Conservation (phyloP, 441 rosid genomes). For the Brassica hybrid region DNA sequence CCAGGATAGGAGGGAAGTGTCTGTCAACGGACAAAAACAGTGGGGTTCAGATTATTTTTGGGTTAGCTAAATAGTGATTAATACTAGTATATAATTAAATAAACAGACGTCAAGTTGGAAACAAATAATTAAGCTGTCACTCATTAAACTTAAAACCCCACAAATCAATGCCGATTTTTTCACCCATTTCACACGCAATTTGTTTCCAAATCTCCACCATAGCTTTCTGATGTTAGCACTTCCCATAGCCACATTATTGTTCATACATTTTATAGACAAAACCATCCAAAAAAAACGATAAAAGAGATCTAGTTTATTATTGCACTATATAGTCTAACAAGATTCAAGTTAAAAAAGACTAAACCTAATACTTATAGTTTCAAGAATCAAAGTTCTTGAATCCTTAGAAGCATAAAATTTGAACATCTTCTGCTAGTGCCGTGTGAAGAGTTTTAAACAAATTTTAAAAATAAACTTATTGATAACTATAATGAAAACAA, state of each 20-base stretch:
- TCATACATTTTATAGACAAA: too few relatives aligned
- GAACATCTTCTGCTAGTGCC: too few relatives aligned
- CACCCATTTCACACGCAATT: slow-evolving; percentile 37
- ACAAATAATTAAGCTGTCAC: slow-evolving; percentile 37
- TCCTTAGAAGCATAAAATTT: slow-evolving; percentile 5
- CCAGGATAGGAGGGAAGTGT: slow-evolving; percentile 43
- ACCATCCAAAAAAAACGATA: neutral
- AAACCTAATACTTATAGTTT: neutral
- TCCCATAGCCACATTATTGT: slow-evolving; percentile 10
- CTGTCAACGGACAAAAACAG: slow-evolving; percentile 35
- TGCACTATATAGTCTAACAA: neutral
- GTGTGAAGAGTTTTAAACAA: too few relatives aligned
- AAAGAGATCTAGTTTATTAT: neutral
- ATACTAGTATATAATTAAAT: slow-evolving; percentile 12
- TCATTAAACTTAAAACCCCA: slow-evolving; percentile 30
- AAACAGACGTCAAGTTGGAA: slow-evolving; percentile 33
- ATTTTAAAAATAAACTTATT: too few relatives aligned
- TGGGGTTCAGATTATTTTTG: slow-evolving; percentile 25
- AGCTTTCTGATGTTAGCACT: slow-evolving; percentile 20
- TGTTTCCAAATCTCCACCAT: neutral
- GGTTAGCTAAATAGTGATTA: slow-evolving; percentile 7
- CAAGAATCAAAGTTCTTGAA: neutral
- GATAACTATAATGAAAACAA: too few relatives aligned
- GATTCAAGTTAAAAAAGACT: neutral
- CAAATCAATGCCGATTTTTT: slow-evolving; percentile 31